Evolutionary conservation across 2,329 filamentous ascomycete species (phyloP), one percentile per base, ranked within the genome.

Genomic region (Aspergillus awamori): DNA sequence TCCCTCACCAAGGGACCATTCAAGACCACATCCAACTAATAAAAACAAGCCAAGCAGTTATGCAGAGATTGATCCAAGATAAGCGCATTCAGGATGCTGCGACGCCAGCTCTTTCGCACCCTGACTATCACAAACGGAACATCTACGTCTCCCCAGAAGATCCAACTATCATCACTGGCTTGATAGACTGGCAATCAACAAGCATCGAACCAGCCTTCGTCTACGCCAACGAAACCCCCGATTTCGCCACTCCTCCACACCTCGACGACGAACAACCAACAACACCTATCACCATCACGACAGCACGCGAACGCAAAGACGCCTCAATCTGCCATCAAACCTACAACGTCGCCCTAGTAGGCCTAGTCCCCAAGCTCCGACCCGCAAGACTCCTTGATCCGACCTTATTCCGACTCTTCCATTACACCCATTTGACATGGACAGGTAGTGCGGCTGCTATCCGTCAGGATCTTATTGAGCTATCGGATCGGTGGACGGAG

Each of bases 111-210:
- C 48, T 75, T 5, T 51, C 72, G 26, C 72, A 76, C 54, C 57
- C 72, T 4, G 74, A 76, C 53, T 68, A 74, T 10, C 61, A 77
- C 57, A 73, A 67, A 53, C 58, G 74, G 28, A 77, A 77, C 48
- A 74, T 77, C 4, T 74, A 66, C 39, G 68, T 77, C 26, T 74
- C 72, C 2, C 47, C 62, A 5, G 61, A 71, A 8, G 72, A 76
- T 8, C 71, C 68, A 43, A 71, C 71, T 1, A 7, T 63, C 3
- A 66, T 76, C 22, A 74, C 73, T 3, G 65, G 67, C 10, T 30
- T 77, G 0, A 72, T 77, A 53, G 74, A 77, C 52, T 77, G 71
- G 74, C 71, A 77, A 58, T 67, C 67, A 49, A 58, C 74, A 22
- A 69, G 66, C 38, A 66, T 75, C 20, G 67, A 75, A 43, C 74